These are phyloP conservation scores for Euphrasia confusa DNA, from an alignment of 257 asterid species.

Conservation along the genomic window DNA sequence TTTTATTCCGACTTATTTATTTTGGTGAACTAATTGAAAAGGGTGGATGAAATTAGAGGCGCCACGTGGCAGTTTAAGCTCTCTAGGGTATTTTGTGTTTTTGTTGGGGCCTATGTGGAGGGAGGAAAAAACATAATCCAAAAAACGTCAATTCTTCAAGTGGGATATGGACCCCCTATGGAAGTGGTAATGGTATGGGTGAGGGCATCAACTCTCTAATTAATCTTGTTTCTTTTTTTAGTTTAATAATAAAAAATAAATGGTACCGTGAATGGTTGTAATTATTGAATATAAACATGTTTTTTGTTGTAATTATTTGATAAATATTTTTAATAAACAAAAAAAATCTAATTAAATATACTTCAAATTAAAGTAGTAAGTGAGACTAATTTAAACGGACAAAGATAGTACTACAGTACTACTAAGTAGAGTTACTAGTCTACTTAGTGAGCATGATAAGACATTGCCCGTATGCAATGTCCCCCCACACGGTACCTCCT, in stretches of 20 bases:
- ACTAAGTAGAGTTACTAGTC: not conserved
- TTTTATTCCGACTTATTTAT: too few relatives aligned
- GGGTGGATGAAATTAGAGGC: not conserved
- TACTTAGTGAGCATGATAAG: not conserved
- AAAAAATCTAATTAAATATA: too few relatives aligned
- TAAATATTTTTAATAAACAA: too few relatives aligned
- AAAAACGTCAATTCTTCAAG: conserved; percentile 4
- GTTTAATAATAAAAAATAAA: too few relatives aligned
- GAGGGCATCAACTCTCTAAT: not conserved
- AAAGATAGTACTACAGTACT: too few relatives aligned
- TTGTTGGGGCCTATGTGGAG: not conserved
- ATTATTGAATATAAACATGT: too few relatives aligned
- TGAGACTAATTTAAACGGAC: too few relatives aligned
- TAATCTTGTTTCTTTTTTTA: too few relatives aligned
- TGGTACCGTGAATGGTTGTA: too few relatives aligned
- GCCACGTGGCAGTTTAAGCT: not conserved
- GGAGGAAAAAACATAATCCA: not conserved
- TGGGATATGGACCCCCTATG: not conserved
- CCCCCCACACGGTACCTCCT: not conserved
- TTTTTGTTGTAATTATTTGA: too few relatives aligned
- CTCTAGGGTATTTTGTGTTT: not conserved
- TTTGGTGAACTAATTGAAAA: not conserved
- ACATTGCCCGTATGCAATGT: not conserved
- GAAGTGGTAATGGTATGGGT: not conserved
- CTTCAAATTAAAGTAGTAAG: too few relatives aligned